A percentile compares a stretch with the other conserved stretches of the same genome.
Evolutionary conservation across 331 rosid species (phyloP).

Genomic region (Acacia concinna): DNA sequence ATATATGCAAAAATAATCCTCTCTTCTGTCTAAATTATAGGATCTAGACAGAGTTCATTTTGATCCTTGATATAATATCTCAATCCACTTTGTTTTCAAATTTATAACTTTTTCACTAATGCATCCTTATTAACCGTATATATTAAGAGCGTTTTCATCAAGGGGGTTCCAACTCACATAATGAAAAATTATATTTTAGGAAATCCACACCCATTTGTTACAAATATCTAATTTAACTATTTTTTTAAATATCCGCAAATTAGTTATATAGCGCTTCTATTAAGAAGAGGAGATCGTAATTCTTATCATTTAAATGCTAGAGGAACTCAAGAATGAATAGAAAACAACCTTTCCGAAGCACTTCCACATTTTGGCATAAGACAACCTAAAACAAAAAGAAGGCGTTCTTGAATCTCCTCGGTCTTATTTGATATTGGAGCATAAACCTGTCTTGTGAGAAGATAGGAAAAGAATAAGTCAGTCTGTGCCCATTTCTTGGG

Average conservation of each 20-base stretch:
- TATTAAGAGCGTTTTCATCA: neutral
- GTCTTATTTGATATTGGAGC: conserved; percentile 60
- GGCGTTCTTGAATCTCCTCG: conserved; percentile 53
- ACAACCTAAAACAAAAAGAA: conserved; percentile 70
- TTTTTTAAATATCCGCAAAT: no score
- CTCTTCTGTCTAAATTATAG: no score
- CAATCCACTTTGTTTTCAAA: neutral
- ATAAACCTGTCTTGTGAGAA: conserved; percentile 45
- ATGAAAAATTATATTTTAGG: neutral
- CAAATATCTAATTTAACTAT: neutral
- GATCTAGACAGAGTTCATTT: neutral
- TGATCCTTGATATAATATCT: no score
- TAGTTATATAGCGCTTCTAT: neutral
- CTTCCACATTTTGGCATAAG: conserved; percentile 53
- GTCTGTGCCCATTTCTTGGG: neutral
- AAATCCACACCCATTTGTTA: neutral
- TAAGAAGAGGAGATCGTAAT: no score
- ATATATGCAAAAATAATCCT: neutral
- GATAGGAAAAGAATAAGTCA: neutral
- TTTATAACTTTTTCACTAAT: no score
- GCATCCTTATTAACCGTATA: neutral
- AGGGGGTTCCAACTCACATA: neutral
- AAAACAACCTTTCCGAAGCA: conserved; percentile 47
- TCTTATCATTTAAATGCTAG: neutral
- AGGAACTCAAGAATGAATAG: neutral